phyloP scores from a whole-genome alignment of 2,329 filamentous ascomycete genomes.

The Dactylellina sp. region DNA sequence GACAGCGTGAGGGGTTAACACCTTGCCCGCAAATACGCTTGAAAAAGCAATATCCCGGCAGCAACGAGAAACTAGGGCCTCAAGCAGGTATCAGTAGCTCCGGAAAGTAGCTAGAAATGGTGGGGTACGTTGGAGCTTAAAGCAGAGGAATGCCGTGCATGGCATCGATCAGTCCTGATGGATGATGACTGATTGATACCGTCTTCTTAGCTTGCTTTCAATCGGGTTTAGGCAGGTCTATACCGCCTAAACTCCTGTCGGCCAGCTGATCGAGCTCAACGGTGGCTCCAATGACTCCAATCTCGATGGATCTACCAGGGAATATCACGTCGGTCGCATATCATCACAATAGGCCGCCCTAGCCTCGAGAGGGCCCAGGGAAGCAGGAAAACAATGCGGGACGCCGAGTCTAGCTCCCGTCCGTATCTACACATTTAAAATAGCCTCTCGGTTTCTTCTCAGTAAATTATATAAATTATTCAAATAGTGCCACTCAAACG shows the following conservation, averaged over 20 bases:
- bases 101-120: too few species aligned
- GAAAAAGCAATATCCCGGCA: neutral
- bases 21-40: conserved; percentile 1
- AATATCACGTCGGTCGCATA: conserved; percentile 4
- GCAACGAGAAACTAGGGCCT: too few species aligned
- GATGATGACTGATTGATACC: neutral
- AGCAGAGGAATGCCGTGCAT: conserved; percentile 2
- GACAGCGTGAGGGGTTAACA: conserved; percentile 8
- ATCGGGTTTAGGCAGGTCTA: conserved; percentile 52
- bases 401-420: too few species aligned
- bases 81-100: too few species aligned
- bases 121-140: neutral
- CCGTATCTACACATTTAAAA: too few species aligned
- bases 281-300: conserved; percentile 16
- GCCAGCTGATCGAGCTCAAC: conserved; percentile 1
- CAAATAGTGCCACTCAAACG: neutral
- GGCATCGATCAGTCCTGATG: too few species aligned
- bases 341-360: neutral
- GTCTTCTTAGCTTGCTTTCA: neutral
- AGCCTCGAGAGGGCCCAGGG: conserved; percentile 6
- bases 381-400: too few species aligned
- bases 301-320: conserved; percentile 9
- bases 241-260: conserved; percentile 46
- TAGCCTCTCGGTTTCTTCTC: too few species aligned
- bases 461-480: too few species aligned